Evolutionary conservation across 2,329 filamentous ascomycete genomes (phyloP).

Genomic region (Arachnomyces sp.): DNA sequence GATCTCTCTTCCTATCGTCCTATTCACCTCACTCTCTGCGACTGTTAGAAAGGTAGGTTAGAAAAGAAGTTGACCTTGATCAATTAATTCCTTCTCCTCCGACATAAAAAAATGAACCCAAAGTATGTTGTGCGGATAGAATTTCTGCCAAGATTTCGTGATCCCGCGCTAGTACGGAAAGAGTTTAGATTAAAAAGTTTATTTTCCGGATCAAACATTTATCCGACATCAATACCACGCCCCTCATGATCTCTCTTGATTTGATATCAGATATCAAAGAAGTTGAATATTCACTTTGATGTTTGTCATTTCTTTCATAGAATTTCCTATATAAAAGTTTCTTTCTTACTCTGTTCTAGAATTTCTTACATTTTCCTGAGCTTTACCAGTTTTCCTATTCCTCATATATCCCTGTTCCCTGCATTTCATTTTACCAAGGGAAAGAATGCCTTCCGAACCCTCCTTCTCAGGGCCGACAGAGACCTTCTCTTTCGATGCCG

Average conservation of each 20-base stretch:
- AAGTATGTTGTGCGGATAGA: constrained; percentile 5
- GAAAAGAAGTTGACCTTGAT: not conserved
- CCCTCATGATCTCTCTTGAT: no score
- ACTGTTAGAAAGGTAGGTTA: not conserved
- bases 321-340: constrained; percentile 1
- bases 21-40: no score
- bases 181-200: no score
- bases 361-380: no score
- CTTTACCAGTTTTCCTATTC: no score
- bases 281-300: constrained; percentile 8
- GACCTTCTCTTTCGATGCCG: constrained; percentile 32
- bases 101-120: constrained; percentile 1
- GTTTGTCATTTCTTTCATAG: not conserved
- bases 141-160: constrained; percentile 5
- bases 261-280: not conserved
- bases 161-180: not conserved
- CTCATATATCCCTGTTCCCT: no score
- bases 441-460: constrained; percentile 10
- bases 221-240: not conserved
- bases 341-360: not conserved
- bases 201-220: not conserved
- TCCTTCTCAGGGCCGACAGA: constrained; percentile 36
- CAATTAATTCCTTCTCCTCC: constrained; percentile 1
- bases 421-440: no score
- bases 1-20: not conserved